Evolutionary conservation across 1,284 basidiomycete genomes (phyloP), one percentile per base, ranked within the genome.

Genomic region (Lignosus rhinocerotis): DNA sequence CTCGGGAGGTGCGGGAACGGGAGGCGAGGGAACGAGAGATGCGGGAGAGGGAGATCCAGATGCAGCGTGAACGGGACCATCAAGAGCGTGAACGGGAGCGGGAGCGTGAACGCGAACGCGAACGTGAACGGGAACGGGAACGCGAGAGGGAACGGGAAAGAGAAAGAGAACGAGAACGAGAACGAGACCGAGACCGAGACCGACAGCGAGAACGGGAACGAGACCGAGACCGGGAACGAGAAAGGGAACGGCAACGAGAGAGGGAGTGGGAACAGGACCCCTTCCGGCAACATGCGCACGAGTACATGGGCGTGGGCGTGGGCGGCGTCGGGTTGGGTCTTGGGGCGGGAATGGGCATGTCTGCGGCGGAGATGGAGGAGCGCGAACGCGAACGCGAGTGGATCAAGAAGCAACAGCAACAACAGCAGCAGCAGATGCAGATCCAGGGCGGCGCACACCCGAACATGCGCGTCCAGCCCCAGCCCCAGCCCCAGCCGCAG

Each of bases 331-430:
- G 60, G 43, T 51, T 57, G 19, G 60, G 60, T 21, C 43, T 53
- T 25, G 52, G 54, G 11, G 51, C 56, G 21, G 56, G 56, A 33
- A 46, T 44, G 49, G 19, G 33, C 8, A 62, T 45, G 46, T 59
- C 43, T 56, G 56, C 47, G 7, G 33, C 48, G 51, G 52, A 53
- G 50, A 11, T 17, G 16, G 58, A 53, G 32, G 36, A 53, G 45
- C 52, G 51, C 19, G 60, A 61, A 12, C 60, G 58, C 39, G 64
- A 66, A 42, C 61, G 65, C 51, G 62, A 64, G 61, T 58, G 44
- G 53, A 38, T 47, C 21, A 43, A 45, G 43, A 43, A 53, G 36
- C 25, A 39, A 14, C 48, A 57, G 45, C 14, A 34, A 11, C 43
- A 50, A 44, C 38, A 19, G 36, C 43, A 53, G 32, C 56, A 57